Evolutionary conservation across 1,284 basidiomycete species (phyloP).

Genomic region (Sporisorium graminicola): DNA sequence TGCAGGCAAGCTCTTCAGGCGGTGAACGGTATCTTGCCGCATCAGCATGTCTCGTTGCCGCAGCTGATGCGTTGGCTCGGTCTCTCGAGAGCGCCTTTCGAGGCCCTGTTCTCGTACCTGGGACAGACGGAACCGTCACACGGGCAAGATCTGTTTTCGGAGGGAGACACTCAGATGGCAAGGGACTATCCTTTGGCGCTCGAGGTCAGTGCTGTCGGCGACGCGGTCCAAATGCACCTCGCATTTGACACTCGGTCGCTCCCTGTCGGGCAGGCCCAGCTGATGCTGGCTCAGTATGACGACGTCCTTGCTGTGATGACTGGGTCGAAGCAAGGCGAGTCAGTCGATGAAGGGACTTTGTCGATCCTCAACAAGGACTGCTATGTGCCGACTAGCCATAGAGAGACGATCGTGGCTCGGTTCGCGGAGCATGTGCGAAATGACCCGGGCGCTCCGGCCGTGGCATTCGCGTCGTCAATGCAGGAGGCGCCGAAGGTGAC

Average conservation of each 20-base stretch:
- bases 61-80: conserved; percentile 54
- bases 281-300: conserved; percentile 56
- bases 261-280: conserved; percentile 42
- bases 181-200: conserved; percentile 60
- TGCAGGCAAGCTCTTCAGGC: conserved; percentile 21
- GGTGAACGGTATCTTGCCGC: conserved; percentile 38
- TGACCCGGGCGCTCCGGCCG: conserved; percentile 46
- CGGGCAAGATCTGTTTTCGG: conserved; percentile 12
- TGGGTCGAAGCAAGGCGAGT: neutral
- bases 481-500: conserved; percentile 25
- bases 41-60: conserved; percentile 61
- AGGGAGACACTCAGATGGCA: conserved; percentile 44
- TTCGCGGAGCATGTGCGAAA: conserved; percentile 38
- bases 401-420: conserved; percentile 50
- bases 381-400: conserved; percentile 23
- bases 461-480: conserved; percentile 49
- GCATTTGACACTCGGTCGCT: conserved; percentile 45
- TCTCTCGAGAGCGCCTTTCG: conserved; percentile 44
- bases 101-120: conserved; percentile 61
- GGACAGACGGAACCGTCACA: conserved; percentile 13
- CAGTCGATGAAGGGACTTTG: conserved; percentile 2
- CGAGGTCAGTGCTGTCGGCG: conserved; percentile 48
- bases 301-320: conserved; percentile 10
- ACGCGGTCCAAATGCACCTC: conserved; percentile 41
- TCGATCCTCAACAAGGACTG: conserved; percentile 46